Conservation (phyloP, 495 filamentous ascomycete genomes). For the Parachaetomium inaequale region DNA sequence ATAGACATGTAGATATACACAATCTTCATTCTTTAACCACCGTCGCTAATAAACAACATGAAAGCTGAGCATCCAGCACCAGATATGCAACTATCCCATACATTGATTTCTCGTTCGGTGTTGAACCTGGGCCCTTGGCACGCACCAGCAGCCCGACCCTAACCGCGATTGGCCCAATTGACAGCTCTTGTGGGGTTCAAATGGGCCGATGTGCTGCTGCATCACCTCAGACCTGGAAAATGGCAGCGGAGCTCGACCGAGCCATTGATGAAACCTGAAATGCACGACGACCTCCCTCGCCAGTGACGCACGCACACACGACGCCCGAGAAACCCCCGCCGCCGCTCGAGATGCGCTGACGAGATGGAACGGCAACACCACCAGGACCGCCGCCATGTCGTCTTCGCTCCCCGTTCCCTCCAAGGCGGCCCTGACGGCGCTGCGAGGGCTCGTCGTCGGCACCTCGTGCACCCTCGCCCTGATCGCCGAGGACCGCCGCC, state of each 20-base stretch:
- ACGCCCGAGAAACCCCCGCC: conserved; percentile 7
- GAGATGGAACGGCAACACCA: conserved; percentile 23
- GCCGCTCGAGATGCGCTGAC: conserved; percentile 25
- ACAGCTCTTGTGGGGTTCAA: conserved; percentile 11
- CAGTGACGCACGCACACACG: background rate
- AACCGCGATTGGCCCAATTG: conserved; percentile 1
- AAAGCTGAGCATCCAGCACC: no score
- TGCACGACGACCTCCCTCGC: background rate
- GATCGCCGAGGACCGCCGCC: conserved; percentile 52
- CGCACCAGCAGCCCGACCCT: background rate
- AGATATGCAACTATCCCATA: conserved; percentile 9
- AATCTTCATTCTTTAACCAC: conserved; percentile 11
- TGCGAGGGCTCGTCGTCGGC: conserved; percentile 50
- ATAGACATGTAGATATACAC: conserved; percentile 21
- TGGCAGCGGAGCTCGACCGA: conserved; percentile 1
- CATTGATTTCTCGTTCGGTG: background rate
- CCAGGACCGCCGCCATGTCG: conserved; percentile 34
- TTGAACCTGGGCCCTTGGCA: background rate
- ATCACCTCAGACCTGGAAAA: conserved; percentile 13
- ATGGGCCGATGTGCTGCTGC: conserved; percentile 7
- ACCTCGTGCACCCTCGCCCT: conserved; percentile 52
- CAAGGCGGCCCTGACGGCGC: conserved; percentile 51
- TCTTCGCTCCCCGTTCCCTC: conserved; percentile 49
- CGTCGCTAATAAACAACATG: background rate
- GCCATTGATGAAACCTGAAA: background rate